phyloP scores from a whole-genome alignment of 1,284 basidiomycete genomes.

The Anthracocystis setariae region DNA sequence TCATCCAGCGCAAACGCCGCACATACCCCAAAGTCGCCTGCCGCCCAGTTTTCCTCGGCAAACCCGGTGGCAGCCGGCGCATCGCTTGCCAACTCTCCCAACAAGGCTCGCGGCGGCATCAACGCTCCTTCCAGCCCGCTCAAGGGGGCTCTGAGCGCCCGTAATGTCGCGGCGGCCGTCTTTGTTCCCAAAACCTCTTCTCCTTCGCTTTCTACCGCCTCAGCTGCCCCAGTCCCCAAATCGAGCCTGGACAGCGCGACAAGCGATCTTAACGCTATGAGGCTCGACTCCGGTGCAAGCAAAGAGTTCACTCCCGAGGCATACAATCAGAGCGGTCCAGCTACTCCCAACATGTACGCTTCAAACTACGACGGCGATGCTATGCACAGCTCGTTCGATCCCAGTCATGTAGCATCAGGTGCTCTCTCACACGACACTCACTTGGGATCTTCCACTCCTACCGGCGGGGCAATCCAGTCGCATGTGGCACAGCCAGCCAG shows the following conservation, averaged over 20 bases:
- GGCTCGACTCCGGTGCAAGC: constrained; percentile 18
- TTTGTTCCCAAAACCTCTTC: constrained; percentile 59
- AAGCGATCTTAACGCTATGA: constrained; percentile 25
- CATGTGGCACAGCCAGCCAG: constrained; percentile 13
- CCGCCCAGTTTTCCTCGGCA: constrained; percentile 18
- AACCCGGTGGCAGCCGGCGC: constrained; percentile 19
- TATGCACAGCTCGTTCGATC: constrained; percentile 33
- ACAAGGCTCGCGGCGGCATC: constrained; percentile 18
- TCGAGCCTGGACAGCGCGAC: constrained; percentile 23
- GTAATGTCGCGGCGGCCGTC: constrained; percentile 57
- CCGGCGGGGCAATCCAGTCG: constrained; percentile 2
- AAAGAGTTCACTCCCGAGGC: constrained; percentile 22
- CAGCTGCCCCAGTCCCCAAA: constrained; percentile 13
- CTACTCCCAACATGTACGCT: constrained; percentile 30
- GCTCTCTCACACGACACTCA: constrained; percentile 23
- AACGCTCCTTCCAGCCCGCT: constrained; percentile 37
- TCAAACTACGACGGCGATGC: constrained; percentile 25
- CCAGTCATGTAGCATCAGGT: constrained; percentile 8
- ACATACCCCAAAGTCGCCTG: constrained; percentile 25
- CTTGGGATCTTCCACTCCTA: constrained; percentile 21
- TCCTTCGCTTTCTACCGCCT: constrained; percentile 22
- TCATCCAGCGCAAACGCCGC: constrained; percentile 1
- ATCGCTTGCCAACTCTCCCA: constrained; percentile 22
- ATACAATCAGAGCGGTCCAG: constrained; percentile 23
- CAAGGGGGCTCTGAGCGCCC: constrained; percentile 52